phyloP scores from a whole-genome alignment of 441 rosid species.

The Populus hybrid region DNA sequence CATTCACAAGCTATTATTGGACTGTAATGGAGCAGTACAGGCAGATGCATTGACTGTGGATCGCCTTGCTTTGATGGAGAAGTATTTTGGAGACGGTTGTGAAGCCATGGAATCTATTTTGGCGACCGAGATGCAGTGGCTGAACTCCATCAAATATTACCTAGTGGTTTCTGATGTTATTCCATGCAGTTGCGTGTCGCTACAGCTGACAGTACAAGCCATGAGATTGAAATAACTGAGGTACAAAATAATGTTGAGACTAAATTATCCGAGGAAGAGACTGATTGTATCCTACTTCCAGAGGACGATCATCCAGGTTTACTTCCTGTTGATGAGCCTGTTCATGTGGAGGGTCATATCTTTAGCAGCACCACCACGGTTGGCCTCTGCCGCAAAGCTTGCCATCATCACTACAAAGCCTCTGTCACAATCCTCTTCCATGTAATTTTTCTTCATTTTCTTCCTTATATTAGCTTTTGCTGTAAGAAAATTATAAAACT shows the following conservation, averaged over 20 bases:
- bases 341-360: slow-evolving; percentile 9
- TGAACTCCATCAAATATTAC: slow-evolving; percentile 87
- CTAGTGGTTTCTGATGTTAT: slow-evolving; percentile 99
- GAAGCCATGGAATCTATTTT: slow-evolving; percentile 79
- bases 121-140: slow-evolving; percentile 82
- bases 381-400: background rate
- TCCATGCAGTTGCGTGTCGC: slow-evolving; percentile 99
- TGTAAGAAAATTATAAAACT: background rate
- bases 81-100: slow-evolving; percentile 96
- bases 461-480: background rate
- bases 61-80: slow-evolving; percentile 93
- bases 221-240: slow-evolving; percentile 32
- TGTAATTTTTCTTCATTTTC: background rate
- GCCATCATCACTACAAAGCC: background rate
- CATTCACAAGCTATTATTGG: slow-evolving; percentile 50
- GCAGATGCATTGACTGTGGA: slow-evolving; percentile 99
- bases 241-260: slow-evolving; percentile 28
- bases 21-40: slow-evolving; percentile 98
- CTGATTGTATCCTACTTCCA: slow-evolving; percentile 5
- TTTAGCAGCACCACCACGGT: background rate
- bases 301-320: slow-evolving; percentile 24
- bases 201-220: slow-evolving; percentile 18
- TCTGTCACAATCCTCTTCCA: background rate
- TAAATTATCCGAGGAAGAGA: slow-evolving; percentile 20
- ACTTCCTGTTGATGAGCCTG: slow-evolving; percentile 19